phyloP scores from a whole-genome alignment of 2,329 filamentous ascomycete species.

The Lasiodiplodia theobromae region DNA sequence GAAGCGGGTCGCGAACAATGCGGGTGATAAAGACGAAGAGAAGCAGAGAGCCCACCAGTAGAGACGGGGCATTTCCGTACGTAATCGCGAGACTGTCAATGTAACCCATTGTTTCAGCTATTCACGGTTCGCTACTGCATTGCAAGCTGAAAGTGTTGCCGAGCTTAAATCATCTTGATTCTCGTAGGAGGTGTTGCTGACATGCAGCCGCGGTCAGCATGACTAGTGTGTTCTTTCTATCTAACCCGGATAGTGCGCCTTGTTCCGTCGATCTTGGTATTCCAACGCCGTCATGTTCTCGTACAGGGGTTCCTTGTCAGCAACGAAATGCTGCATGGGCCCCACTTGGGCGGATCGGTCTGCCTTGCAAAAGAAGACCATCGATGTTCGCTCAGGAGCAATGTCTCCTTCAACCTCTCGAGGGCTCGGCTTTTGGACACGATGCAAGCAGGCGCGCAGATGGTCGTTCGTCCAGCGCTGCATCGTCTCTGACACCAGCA shows the following conservation, averaged over 20 bases:
- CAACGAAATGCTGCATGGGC: background rate
- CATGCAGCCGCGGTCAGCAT: background rate
- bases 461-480: slow-evolving; percentile 4
- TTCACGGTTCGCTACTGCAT: too few relatives aligned
- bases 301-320: background rate
- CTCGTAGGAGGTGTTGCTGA: too few relatives aligned
- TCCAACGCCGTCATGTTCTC: slow-evolving; percentile 1
- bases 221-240: background rate
- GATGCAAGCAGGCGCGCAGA: slow-evolving; percentile 6
- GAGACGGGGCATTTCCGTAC: background rate
- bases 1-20: background rate
- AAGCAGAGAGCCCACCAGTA: background rate
- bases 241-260: background rate
- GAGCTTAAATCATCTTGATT: too few relatives aligned
- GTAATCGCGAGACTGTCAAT: background rate
- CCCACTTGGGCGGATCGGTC: background rate
- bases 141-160: too few relatives aligned
- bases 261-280: background rate
- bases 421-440: background rate
- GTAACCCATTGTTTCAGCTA: too few relatives aligned
- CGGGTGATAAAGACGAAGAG: background rate
- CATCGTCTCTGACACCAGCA: background rate
- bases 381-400: background rate
- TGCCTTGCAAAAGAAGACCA: slow-evolving; percentile 7
- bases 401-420: background rate